A percentile compares a stretch with the other conserved stretches of the same genome.
Conservation (phyloP, 345 rosid genomes). For the Stellera chamaejasme region DNA sequence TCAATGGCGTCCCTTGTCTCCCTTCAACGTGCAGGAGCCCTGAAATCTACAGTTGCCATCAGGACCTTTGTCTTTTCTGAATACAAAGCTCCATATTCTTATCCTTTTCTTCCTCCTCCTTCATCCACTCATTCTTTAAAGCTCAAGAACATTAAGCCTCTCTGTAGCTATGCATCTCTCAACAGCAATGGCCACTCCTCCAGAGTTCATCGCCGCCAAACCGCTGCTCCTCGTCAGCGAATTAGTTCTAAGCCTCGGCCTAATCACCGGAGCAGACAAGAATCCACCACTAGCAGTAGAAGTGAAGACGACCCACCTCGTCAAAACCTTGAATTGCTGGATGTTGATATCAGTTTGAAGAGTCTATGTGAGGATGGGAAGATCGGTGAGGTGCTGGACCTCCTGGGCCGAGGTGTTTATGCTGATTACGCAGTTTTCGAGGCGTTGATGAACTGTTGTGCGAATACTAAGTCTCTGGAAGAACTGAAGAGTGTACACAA, state of each 20-base stretch:
- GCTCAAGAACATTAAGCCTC: slow-evolving; percentile 8
- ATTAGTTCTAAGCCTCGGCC: slow-evolving; percentile 6
- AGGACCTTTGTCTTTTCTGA: neutral
- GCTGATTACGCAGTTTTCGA: slow-evolving; percentile 30
- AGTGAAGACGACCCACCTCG: slow-evolving; percentile 14
- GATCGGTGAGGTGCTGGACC: slow-evolving; percentile 31
- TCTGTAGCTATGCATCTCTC: slow-evolving; percentile 23
- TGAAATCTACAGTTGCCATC: slow-evolving; percentile 1
- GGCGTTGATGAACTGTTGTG: slow-evolving; percentile 29
- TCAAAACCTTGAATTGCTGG: slow-evolving; percentile 7
- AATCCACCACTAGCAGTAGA: slow-evolving; percentile 2
- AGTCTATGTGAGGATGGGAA: slow-evolving; percentile 39
- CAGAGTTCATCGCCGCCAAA: slow-evolving; percentile 25
- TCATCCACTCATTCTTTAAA: slow-evolving; percentile 1
- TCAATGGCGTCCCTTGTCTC: slow-evolving; percentile 26
- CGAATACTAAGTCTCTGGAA: slow-evolving; percentile 25
- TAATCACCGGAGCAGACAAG: neutral
- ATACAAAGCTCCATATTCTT: slow-evolving; percentile 11
- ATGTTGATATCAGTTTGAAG: slow-evolving; percentile 23
- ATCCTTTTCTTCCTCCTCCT: neutral
- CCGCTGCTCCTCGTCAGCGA: neutral
- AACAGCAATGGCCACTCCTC: slow-evolving; percentile 9
- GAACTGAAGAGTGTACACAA: slow-evolving; percentile 29
- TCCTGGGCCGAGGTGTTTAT: slow-evolving; percentile 19
- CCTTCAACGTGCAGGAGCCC: slow-evolving; percentile 14